phyloP scores from a whole-genome alignment of 441 rosid species.

The Corymbia citriodora region DNA sequence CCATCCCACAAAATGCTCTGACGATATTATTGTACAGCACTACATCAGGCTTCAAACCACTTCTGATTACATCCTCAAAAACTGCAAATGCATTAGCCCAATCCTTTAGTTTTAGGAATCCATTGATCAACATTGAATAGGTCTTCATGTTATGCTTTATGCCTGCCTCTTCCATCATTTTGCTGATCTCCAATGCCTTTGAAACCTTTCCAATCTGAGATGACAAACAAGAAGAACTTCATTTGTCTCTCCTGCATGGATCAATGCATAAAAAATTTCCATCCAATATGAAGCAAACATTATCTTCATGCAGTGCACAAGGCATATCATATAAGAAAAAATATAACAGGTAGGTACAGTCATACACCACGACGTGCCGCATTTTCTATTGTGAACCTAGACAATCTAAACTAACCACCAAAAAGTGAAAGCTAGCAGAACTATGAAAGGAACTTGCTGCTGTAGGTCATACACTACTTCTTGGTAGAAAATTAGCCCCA shows the following conservation, averaged over 20 bases:
- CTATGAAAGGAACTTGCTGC: background rate
- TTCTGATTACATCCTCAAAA: slow-evolving; percentile 68
- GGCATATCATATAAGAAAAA: background rate
- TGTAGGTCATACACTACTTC: background rate
- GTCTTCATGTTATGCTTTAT: slow-evolving; percentile 91
- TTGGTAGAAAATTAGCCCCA: background rate
- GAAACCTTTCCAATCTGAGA: slow-evolving; percentile 77
- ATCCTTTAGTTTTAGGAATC: slow-evolving; percentile 83
- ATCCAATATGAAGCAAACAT: background rate
- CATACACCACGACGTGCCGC: background rate
- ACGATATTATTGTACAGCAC: slow-evolving; percentile 85
- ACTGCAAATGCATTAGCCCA: slow-evolving; percentile 93
- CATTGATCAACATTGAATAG: slow-evolving; percentile 91
- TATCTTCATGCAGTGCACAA: background rate
- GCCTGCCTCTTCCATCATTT: slow-evolving; percentile 60
- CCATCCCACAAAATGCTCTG: slow-evolving; percentile 93
- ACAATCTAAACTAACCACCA: background rate
- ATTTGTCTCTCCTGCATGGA: background rate
- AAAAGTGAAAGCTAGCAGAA: background rate
- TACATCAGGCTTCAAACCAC: slow-evolving; percentile 87
- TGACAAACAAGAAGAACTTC: background rate
- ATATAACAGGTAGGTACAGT: background rate
- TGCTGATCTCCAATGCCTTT: slow-evolving; percentile 84
- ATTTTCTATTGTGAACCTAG: background rate
- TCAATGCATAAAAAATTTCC: background rate